Conservation (phyloP, 768 basidiomycete genomes). For the Pisolithus orientalis region DNA sequence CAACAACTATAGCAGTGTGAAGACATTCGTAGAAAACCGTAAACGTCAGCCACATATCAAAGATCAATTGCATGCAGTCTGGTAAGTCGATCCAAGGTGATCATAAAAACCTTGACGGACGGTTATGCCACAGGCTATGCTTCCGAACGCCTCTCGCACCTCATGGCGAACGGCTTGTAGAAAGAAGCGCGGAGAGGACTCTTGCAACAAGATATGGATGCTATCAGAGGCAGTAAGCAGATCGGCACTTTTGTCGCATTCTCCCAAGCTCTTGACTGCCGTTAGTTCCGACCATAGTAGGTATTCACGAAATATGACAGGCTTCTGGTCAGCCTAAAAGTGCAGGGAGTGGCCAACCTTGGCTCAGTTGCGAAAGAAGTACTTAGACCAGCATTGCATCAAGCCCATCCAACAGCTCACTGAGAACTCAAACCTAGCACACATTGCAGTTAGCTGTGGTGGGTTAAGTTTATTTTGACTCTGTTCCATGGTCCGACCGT, state of each 20-base stretch:
- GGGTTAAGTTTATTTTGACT: neutral
- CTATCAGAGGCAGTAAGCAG: neutral
- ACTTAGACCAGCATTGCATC: neutral
- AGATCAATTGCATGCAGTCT: conserved; percentile 10
- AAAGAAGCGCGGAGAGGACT: neutral
- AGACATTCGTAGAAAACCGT: conserved; percentile 6
- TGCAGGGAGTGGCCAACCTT: neutral
- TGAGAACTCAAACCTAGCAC: neutral
- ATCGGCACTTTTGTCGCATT: neutral
- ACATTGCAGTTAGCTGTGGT: neutral
- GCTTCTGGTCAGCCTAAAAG: neutral
- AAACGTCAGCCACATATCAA: neutral
- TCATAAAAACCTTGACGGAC: neutral
- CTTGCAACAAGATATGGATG: neutral
- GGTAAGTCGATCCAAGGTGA: neutral
- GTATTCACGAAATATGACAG: conserved; percentile 1
- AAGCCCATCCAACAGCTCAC: neutral
- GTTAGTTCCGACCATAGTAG: neutral
- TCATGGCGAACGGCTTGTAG: neutral
- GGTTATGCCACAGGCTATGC: conserved; percentile 1
- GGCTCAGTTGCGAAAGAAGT: neutral
- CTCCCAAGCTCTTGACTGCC: neutral
- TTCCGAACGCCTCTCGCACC: neutral
- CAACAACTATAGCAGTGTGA: conserved; percentile 1
- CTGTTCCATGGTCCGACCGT: neutral